A percentile compares a stretch with the other conserved stretches of the same genome.
Conservation (phyloP, 2,329 filamentous ascomycete species). For the Trichoderma sp. region DNA sequence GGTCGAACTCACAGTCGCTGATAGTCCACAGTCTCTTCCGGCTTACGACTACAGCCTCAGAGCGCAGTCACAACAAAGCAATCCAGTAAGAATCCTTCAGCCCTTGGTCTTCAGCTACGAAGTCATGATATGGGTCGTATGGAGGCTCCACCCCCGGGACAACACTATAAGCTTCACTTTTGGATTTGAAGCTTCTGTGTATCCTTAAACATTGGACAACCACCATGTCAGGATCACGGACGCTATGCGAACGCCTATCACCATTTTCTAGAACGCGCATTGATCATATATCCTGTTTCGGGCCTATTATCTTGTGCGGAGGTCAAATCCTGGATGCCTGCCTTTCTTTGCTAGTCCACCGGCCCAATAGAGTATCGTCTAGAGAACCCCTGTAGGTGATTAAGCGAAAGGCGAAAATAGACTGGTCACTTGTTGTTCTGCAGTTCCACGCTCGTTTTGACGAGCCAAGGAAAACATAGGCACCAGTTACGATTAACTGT, state of each 20-base stretch:
- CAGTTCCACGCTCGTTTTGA: too few relatives aligned
- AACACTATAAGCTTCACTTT: neutral
- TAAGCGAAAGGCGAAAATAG: neutral
- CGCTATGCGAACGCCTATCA: neutral
- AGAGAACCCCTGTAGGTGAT: neutral
- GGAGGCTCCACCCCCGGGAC: neutral
- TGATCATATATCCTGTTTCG: neutral
- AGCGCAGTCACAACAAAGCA: too few relatives aligned
- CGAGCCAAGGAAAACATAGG: too few relatives aligned
- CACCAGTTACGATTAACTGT: too few relatives aligned
- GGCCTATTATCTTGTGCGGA: neutral
- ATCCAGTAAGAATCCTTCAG: too few relatives aligned
- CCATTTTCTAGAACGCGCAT: neutral
- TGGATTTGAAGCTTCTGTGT: constrained; percentile 11
- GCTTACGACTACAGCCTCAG: too few relatives aligned
- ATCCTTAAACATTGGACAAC: constrained; percentile 1
- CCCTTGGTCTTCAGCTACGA: too few relatives aligned
- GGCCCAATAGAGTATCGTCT: neutral
- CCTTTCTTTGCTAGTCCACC: neutral
- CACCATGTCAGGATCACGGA: neutral
- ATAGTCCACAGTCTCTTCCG: too few relatives aligned
- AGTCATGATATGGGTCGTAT: neutral
- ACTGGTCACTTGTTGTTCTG: neutral
- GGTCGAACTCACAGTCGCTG: too few relatives aligned
- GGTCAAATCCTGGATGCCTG: neutral